A percentile compares a stretch with the other conserved stretches of the same genome.
Conservation (phyloP, 257 asterid genomes). For the Mentha longifolia region DNA sequence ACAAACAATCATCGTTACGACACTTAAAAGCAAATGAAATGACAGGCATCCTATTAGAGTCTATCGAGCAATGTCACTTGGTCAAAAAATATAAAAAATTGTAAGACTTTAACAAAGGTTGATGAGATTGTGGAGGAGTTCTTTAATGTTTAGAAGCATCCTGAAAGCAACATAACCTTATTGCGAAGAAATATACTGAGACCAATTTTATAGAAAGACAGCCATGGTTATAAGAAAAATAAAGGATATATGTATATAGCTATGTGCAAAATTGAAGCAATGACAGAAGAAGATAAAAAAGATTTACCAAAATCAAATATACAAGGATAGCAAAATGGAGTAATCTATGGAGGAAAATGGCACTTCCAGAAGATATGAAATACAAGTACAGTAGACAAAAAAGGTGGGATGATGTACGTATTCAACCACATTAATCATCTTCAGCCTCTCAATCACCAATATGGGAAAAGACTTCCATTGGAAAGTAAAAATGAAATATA, state of each 20-base stretch:
- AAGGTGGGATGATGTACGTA: constrained; percentile 42
- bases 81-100: constrained; percentile 22
- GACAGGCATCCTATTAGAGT: constrained; percentile 37
- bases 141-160: constrained; percentile 33
- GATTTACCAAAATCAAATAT: background rate
- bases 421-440: constrained; percentile 50
- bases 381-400: constrained; percentile 44
- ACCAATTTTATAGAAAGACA: constrained; percentile 14
- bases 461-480: constrained; percentile 30
- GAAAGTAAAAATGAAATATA: constrained; percentile 28
- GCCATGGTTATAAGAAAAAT: background rate
- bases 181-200: background rate
- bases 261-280: constrained; percentile 7
- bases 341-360: constrained; percentile 32
- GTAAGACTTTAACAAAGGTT: constrained; percentile 34
- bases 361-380: constrained; percentile 30
- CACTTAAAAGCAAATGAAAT: constrained; percentile 37
- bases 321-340: constrained; percentile 28
- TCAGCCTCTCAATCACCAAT: constrained; percentile 31
- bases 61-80: constrained; percentile 41
- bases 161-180: constrained; percentile 31
- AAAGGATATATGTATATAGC: background rate
- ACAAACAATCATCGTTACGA: constrained; percentile 21
- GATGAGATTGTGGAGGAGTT: constrained; percentile 34
- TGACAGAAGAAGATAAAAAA: background rate